phyloP scores from a whole-genome alignment of 1,284 basidiomycete species.

The Cryptococcus floricola region DNA sequence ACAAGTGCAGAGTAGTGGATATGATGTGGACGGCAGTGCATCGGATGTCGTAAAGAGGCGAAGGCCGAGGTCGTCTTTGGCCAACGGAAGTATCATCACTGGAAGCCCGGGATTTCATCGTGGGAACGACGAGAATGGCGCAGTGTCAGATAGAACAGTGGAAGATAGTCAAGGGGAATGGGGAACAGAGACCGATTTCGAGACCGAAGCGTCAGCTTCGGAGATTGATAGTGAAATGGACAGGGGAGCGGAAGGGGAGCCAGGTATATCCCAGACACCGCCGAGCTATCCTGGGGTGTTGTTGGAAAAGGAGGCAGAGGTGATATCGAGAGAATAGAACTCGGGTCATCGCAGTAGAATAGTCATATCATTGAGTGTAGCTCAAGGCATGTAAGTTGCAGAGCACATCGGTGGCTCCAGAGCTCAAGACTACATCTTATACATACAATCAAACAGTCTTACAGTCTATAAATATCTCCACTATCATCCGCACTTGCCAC shows the following conservation, averaged over 20 bases:
- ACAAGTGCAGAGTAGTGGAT: not conserved
- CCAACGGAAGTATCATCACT: not conserved
- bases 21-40: not conserved
- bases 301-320: no score
- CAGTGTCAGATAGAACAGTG: slow-evolving; percentile 1
- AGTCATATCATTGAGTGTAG: not conserved
- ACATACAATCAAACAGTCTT: not conserved
- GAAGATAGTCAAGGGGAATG: slow-evolving; percentile 16
- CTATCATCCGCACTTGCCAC: slow-evolving; percentile 28
- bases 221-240: slow-evolving; percentile 12
- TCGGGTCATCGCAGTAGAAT: not conserved
- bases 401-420: not conserved
- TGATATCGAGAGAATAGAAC: no score
- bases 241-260: no score
- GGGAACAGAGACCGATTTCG: slow-evolving; percentile 13
- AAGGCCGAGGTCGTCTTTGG: not conserved
- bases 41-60: not conserved
- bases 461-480: slow-evolving; percentile 17
- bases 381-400: not conserved
- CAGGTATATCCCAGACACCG: not conserved
- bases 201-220: slow-evolving; percentile 9
- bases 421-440: not conserved
- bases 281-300: not conserved
- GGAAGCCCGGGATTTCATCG: not conserved
- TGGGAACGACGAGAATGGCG: not conserved